Evolutionary conservation across 176 grass and related monocot genomes (phyloP).

Genomic region (Poa pratensis): DNA sequence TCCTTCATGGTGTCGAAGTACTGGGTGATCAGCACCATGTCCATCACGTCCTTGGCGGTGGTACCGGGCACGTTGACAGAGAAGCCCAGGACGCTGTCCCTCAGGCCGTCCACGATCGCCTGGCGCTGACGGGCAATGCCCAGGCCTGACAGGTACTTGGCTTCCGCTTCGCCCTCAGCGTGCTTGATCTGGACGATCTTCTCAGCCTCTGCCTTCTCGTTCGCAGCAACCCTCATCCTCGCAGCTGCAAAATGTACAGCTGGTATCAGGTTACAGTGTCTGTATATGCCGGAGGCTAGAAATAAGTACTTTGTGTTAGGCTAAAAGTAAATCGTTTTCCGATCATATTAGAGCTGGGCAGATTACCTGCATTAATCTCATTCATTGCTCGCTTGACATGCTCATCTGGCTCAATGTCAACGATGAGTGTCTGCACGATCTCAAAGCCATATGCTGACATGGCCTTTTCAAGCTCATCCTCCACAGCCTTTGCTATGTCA

Average conservation of each 20-base stretch:
- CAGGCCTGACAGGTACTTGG: constrained; percentile 77
- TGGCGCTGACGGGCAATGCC: constrained; percentile 81
- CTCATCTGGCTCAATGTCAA: constrained; percentile 89
- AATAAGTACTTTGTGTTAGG: background rate
- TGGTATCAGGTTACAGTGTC: too few relatives aligned
- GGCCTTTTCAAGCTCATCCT: constrained; percentile 86
- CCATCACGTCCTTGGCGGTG: constrained; percentile 90
- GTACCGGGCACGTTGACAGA: constrained; percentile 79
- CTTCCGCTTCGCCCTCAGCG: constrained; percentile 77
- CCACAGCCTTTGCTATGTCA: constrained; percentile 79
- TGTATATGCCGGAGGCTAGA: background rate
- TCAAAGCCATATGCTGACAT: constrained; percentile 68
- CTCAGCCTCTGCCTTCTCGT: constrained; percentile 87
- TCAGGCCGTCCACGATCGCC: constrained; percentile 79
- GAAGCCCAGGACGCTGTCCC: constrained; percentile 85
- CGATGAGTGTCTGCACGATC: constrained; percentile 66
- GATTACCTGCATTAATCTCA: constrained; percentile 81
- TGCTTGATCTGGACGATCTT: constrained; percentile 93
- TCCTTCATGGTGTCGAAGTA: constrained; percentile 97
- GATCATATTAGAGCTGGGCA: background rate
- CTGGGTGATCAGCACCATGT: constrained; percentile 90
- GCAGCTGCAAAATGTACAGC: constrained; percentile 62
- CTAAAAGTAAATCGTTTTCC: too few relatives aligned
- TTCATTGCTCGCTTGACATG: constrained; percentile 80
- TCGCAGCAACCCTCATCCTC: constrained; percentile 73